Evolutionary conservation across 2,329 filamentous ascomycete species (phyloP).

Genomic region (Dactylellina parvicollis): DNA sequence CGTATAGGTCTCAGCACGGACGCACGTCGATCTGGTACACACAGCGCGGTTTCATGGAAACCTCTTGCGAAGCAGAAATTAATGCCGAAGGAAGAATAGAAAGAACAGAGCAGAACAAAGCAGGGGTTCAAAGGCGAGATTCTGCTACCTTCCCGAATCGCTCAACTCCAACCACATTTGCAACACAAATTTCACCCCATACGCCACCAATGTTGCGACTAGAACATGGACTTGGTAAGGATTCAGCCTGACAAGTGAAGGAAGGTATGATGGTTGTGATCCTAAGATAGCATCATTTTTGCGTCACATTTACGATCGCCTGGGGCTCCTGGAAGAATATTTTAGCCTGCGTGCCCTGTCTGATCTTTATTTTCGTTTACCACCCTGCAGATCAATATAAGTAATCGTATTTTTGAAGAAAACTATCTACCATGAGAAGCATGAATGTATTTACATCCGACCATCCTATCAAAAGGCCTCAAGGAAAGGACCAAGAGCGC

Average conservation of each 20-base stretch:
- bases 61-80: background rate
- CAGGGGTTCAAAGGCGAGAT: background rate
- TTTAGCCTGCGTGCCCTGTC: background rate
- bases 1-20: constrained; percentile 33
- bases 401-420: constrained; percentile 11
- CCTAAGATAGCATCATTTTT: constrained; percentile 15
- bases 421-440: constrained; percentile 18
- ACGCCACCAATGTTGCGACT: constrained; percentile 13
- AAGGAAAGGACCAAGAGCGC: constrained; percentile 5
- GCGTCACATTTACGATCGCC: background rate
- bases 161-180: constrained; percentile 30
- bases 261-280: background rate
- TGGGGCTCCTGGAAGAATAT: background rate
- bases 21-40: constrained; percentile 19
- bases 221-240: background rate
- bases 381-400: no score
- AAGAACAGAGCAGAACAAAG: background rate
- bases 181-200: constrained; percentile 27
- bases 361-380: no score
- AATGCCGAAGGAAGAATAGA: background rate
- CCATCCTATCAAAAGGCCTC: constrained; percentile 8
- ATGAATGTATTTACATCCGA: constrained; percentile 37
- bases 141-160: constrained; percentile 24
- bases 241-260: background rate
- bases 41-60: constrained; percentile 31